Base-by-base conservation (phyloP, 371 early-diverging fungal species). In the Mucor mucedo region DNA sequence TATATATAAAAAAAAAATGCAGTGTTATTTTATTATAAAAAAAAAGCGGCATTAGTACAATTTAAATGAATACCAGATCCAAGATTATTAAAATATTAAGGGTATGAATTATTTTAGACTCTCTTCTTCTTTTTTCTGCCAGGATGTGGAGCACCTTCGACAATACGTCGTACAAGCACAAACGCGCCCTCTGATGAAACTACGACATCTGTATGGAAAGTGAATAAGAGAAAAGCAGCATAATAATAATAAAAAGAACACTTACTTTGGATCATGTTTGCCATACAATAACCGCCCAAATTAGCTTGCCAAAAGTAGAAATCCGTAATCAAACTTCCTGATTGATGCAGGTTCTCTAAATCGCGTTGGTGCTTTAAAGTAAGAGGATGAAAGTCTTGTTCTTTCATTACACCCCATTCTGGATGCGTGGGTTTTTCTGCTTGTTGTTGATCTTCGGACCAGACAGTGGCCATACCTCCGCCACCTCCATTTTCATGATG, bases 261-360 rank as follows among this genome's bases (percentile, higher is more conserved):
- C 62, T 73, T 68, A 78, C 78, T 75, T 69, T 77, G 78, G 4
- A 69, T 33, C 80, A 80, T 80, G 60, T 80, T 71, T 11, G 80
- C 80, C 78, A 80, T 77, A 63, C 80, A 80, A 64, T 80, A 80
- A 32, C 80, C 80, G 39, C 80, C 80, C 48, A 80, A 49, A 58
- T 76, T 80, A 11, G 80, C 80, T 62, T 80, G 80, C 80, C 80
- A 80, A 60, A 80, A 80, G 56, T 80, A 77, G 69, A 80, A 80
- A 53, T 80, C 80, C 14, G 64, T 32, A 13, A 80, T 73, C 27
- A 59, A 27, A 30, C 64, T 42, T 10, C 73, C 72, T 21, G 58
- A 58, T 50, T 70, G 67, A 68, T 69, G 68, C 33, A 68, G 59
- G 40, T 63, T 76, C 55, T 80, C 80, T 13, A 80, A 60, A 65